Evolutionary conservation across 2,329 filamentous ascomycete genomes (phyloP).

Genomic region (Fusarium chaquense): DNA sequence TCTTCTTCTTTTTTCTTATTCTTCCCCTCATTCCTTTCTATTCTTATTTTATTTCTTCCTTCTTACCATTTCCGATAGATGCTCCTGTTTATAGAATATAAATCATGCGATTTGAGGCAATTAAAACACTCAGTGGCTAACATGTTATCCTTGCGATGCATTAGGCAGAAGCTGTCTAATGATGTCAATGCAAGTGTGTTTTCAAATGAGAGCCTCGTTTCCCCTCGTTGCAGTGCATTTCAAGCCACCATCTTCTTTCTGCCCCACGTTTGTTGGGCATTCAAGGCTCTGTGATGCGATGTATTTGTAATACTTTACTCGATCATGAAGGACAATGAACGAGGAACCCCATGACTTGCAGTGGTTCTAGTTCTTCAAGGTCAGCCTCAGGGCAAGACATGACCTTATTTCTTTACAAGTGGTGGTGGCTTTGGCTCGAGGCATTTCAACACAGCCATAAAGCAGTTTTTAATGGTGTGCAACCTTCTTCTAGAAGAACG

Average conservation of each 20-base stretch:
- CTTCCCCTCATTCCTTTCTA: too few relatives aligned
- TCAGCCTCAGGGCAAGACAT: not conserved
- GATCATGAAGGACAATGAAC: not conserved
- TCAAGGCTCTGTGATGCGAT: not conserved
- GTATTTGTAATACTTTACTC: not conserved
- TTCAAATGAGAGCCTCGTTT: not conserved
- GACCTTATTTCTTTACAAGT: not conserved
- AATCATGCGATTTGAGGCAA: not conserved
- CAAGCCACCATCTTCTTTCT: not conserved
- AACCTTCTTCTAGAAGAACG: constrained; percentile 45
- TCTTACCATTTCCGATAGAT: not conserved
- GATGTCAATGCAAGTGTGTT: not conserved
- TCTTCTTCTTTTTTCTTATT: not conserved
- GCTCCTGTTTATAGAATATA: not conserved
- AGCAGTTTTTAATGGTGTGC: constrained; percentile 1
- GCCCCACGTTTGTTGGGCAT: not conserved
- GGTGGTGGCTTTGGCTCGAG: not conserved
- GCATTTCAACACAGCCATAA: constrained; percentile 1
- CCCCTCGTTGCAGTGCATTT: not conserved
- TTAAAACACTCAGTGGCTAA: not conserved
- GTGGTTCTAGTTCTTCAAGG: not conserved
- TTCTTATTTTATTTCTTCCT: not conserved
- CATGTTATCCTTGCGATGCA: not conserved
- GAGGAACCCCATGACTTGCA: not conserved
- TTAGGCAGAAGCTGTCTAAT: constrained; percentile 1